A percentile compares a stretch with the other conserved stretches of the same genome.
These are phyloP conservation scores for Saccharomycopsis sp. DNA, from an alignment of 805 yeast genomes.

Conservation along the genomic window DNA sequence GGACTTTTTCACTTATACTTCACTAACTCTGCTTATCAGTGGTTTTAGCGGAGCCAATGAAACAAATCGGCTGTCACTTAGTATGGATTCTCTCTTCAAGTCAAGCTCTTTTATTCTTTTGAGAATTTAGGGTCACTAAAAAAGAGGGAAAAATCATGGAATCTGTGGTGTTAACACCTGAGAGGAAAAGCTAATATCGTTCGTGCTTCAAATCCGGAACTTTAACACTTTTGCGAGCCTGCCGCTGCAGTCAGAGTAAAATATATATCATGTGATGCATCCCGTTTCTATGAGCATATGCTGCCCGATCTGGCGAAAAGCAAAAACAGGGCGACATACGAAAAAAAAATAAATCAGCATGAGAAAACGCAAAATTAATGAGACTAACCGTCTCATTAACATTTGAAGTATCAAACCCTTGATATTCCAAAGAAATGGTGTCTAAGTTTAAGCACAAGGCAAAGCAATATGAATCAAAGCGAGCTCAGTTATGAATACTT, in stretches of 20 bases:
- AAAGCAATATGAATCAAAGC: not conserved
- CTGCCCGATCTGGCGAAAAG: not conserved
- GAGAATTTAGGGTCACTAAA: not conserved
- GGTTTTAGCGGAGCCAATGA: not conserved
- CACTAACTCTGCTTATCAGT: not conserved
- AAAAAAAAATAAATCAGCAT: too few species aligned
- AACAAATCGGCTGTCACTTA: not conserved
- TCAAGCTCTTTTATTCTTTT: not conserved
- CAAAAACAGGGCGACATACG: not conserved
- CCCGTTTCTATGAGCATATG: not conserved
- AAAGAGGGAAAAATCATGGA: not conserved
- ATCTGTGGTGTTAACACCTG: too few species aligned
- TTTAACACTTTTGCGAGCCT: too few species aligned
- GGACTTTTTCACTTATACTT: not conserved
- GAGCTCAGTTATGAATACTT: not conserved
- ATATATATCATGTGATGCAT: not conserved
- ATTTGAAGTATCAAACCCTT: too few species aligned
- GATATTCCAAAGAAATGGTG: too few species aligned
- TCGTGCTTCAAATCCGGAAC: too few species aligned
- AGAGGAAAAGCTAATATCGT: too few species aligned
- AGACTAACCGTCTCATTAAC: not conserved
- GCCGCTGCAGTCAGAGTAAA: not conserved
- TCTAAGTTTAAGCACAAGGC: not conserved
- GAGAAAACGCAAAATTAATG: not conserved
- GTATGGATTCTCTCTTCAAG: too few species aligned